Base-by-base conservation (phyloP, 1,139 yeast genomes). In the Hansenula anomala region DNA sequence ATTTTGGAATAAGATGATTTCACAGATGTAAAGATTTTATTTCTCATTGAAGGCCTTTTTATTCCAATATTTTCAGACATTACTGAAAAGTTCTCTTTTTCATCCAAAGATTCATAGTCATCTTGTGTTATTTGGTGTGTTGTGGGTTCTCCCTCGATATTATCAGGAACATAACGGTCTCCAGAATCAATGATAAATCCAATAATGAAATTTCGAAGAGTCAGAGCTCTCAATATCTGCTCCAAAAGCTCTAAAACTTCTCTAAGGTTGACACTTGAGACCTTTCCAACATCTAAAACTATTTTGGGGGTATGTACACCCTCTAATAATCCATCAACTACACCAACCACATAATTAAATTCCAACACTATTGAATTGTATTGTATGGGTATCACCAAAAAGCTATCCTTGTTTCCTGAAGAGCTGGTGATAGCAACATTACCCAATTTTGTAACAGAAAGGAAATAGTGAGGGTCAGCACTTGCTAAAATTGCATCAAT, bases 131-230 rank as follows among this genome's bases (percentile, higher is more conserved):
- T 23, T 9, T 10, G 25, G 25, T 8, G 4, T 23, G 5, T 5
- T 23, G 25, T 6, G 11, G 11, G 13, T 6, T 23, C 25, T 10
- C 11, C 25, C 25, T 8, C 13, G 25, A 23, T 8, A 23, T 23
- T 12, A 10, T 11, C 25, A 4, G 25, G 25, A 10, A 23, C 25
- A 44, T 68, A 68, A 27, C 51, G 37, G 27, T 66, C 66, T 12
- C 75, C 75, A 36, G 71, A 66, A 43, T 69, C 70, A 17, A 69
- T 52, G 45, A 63, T 40, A 8, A 69, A 61, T 1, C 75, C 75
- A 6, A 65, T 4, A 12, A 36, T 18, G 11, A 18, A 6, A 10
- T 12, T 2, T 5, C 14, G 5, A 17, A 33, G 11, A 8, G 9
- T 3, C n/a, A n/a, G n/a, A 7, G 36, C 28, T 4, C 20, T 30